Conservation (phyloP, 768 basidiomycete genomes). For the Tricholoma matsutake region DNA sequence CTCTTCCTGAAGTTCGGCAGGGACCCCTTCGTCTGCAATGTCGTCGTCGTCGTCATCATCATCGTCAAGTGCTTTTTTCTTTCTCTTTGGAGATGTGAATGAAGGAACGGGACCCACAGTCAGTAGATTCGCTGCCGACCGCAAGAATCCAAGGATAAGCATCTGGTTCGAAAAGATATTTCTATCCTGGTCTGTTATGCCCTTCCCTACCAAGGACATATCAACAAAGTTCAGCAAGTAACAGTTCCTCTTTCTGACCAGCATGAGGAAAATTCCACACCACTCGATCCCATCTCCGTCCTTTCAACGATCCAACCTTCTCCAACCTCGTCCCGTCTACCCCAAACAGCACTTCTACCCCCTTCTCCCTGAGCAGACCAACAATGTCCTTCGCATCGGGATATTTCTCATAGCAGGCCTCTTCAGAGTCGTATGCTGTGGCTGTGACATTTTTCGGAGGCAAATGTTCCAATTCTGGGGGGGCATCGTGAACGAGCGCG, state of each 20-base stretch:
- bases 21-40: conserved; percentile 18
- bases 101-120: conserved; percentile 52
- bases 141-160: conserved; percentile 78
- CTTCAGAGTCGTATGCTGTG: conserved; percentile 81
- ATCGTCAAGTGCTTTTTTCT: conserved; percentile 42
- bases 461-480: conserved; percentile 48
- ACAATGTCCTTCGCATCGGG: conserved; percentile 67
- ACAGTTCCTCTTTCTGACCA: conserved; percentile 45
- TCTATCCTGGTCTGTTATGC: conserved; percentile 90
- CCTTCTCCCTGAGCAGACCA: conserved; percentile 46
- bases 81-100: conserved; percentile 37
- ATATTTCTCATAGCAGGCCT: conserved; percentile 79
- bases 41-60: conserved; percentile 40
- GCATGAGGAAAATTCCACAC: conserved; percentile 98
- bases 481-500: conserved; percentile 55
- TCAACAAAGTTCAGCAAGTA: conserved; percentile 1
- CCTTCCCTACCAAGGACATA: conserved; percentile 62
- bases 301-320: conserved; percentile 53
- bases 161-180: conserved; percentile 90
- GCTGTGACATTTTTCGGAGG: conserved; percentile 72
- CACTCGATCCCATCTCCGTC: conserved; percentile 69
- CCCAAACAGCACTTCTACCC: conserved; percentile 71
- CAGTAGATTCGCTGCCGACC: conserved; percentile 64
- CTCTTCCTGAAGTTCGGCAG: conserved; percentile 28
- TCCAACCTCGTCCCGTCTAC: conserved; percentile 84